A percentile compares a stretch with the other conserved stretches of the same genome.
Evolutionary conservation across 2,329 filamentous ascomycete species (phyloP).

Genomic region (Talaromyces funiculosus): DNA sequence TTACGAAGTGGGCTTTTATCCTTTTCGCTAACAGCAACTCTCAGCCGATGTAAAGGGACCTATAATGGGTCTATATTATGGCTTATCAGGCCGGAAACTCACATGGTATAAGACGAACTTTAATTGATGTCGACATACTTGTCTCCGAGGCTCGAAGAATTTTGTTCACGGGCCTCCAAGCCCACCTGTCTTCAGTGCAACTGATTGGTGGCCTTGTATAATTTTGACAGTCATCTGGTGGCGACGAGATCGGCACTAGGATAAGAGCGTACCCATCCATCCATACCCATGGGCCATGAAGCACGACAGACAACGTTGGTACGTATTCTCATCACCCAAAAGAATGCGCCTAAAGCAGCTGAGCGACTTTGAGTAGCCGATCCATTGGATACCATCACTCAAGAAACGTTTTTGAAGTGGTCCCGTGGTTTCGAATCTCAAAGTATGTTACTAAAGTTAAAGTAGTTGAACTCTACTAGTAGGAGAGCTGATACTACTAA

Average conservation of each 20-base stretch:
- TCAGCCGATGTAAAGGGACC: too few relatives aligned
- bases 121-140: background rate
- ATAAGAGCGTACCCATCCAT: background rate
- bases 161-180: background rate
- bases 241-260: conserved; percentile 6
- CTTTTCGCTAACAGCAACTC: too few relatives aligned
- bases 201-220: conserved; percentile 4
- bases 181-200: background rate
- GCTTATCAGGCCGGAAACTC: background rate
- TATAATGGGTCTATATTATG: background rate
- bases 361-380: background rate
- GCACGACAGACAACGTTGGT: background rate
- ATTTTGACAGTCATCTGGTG: background rate
- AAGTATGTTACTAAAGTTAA: background rate
- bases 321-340: background rate
- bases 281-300: background rate
- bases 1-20: too few relatives aligned
- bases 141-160: background rate
- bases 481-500: background rate
- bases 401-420: background rate
- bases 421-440: background rate
- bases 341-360: background rate
- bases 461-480: background rate
- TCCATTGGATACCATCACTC: background rate
- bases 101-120: background rate